Evolutionary conservation across 441 rosid genomes (phyloP).

Genomic region (Croton setiger): DNA sequence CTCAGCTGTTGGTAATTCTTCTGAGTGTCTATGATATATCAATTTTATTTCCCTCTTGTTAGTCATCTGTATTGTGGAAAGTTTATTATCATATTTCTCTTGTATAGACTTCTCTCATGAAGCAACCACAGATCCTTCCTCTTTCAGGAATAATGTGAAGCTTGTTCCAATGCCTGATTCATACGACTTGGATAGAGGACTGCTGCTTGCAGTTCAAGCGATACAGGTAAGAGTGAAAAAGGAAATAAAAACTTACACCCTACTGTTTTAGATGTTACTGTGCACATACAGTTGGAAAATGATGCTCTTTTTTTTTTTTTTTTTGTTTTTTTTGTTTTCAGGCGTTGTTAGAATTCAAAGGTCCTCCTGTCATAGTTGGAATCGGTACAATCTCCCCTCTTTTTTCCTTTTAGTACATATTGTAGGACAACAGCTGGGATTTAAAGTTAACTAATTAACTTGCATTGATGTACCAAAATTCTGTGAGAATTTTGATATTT

Average conservation of each 20-base stretch:
- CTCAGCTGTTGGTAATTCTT: conserved; percentile 61
- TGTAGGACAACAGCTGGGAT: background rate
- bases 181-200: conserved; percentile 93
- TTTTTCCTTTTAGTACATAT: background rate
- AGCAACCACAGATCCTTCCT: conserved; percentile 94
- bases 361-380: conserved; percentile 88
- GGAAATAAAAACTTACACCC: background rate
- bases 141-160: conserved; percentile 88
- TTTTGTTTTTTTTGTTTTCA: conserved; percentile 40
- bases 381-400: conserved; percentile 57
- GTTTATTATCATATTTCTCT: conserved; percentile 22
- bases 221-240: conserved; percentile 68
- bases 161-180: conserved; percentile 98
- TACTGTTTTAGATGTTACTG: conserved; percentile 5
- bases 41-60: conserved; percentile 8
- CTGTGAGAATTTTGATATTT: background rate
- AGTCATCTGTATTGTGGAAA: conserved; percentile 17
- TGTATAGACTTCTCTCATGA: conserved; percentile 80
- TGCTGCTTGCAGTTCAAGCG: conserved; percentile 98
- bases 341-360: conserved; percentile 92
- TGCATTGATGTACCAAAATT: background rate
- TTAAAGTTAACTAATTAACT: background rate
- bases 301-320: conserved; percentile 17
- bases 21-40: conserved; percentile 16
- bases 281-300: conserved; percentile 16